Evolutionary conservation across 1,284 basidiomycete species (phyloP).

Genomic region (Tausonia pullulans): DNA sequence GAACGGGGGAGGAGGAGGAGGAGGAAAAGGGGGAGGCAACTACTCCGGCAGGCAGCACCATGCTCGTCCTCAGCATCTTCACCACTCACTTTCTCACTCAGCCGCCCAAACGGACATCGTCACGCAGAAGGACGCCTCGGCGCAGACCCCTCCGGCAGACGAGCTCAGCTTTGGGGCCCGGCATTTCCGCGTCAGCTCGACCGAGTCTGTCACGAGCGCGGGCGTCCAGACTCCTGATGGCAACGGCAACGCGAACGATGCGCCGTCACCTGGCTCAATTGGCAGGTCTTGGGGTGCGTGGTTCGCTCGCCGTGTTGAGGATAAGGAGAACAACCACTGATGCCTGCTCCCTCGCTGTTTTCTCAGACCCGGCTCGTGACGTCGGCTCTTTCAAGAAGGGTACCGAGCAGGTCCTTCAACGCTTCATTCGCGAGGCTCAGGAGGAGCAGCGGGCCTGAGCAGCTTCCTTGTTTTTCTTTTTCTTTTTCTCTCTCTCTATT

Average conservation of each 20-base stretch:
- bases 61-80: not conserved
- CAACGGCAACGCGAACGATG: not conserved
- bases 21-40: not conserved
- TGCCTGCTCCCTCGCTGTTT: not conserved
- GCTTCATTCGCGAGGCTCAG: constrained; percentile 2
- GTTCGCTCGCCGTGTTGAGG: no score
- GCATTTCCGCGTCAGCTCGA: no score
- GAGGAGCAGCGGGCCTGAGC: not conserved
- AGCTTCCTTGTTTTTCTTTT: not conserved
- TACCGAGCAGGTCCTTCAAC: not conserved
- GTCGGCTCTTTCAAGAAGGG: constrained; percentile 50
- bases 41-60: not conserved
- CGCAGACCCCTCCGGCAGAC: not conserved
- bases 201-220: not conserved
- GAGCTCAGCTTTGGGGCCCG: no score
- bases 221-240: not conserved
- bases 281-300: constrained; percentile 10
- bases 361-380: constrained; percentile 51
- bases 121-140: not conserved
- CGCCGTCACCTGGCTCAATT: not conserved
- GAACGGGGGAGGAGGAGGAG: constrained; percentile 3
- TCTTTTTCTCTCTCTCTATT: not conserved
- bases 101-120: not conserved
- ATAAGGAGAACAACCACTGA: not conserved
- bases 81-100: no score